Evolutionary conservation across 495 filamentous ascomycete species (phyloP).

Genomic region (Aspergillus avenaceus): DNA sequence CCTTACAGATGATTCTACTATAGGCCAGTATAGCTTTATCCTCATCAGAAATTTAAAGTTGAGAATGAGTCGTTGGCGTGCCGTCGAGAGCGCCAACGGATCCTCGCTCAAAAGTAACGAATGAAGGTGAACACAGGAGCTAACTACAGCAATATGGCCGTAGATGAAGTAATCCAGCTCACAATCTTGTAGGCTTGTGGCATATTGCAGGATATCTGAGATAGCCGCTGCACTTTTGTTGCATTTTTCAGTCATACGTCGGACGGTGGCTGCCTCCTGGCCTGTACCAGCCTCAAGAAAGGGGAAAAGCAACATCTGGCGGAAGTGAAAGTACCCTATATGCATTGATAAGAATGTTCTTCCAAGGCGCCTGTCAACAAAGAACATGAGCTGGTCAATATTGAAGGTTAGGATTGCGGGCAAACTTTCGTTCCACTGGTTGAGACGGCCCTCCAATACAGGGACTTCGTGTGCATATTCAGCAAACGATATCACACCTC

Average conservation of each 20-base stretch:
- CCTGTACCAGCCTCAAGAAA: slow-evolving; percentile 13
- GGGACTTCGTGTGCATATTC: slow-evolving; percentile 13
- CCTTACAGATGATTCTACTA: slow-evolving; percentile 18
- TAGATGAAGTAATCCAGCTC: slow-evolving; percentile 22
- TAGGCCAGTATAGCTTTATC: slow-evolving; percentile 18
- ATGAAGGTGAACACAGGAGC: slow-evolving; percentile 25
- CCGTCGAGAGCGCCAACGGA: slow-evolving; percentile 8
- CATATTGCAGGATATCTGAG: slow-evolving; percentile 13
- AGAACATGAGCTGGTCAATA: slow-evolving; percentile 11
- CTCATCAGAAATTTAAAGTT: slow-evolving; percentile 23
- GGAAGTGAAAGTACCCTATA: slow-evolving; percentile 21
- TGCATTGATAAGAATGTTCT: slow-evolving; percentile 23
- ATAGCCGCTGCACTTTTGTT: slow-evolving; percentile 14
- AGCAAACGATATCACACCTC: slow-evolving; percentile 10
- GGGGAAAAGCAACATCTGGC: slow-evolving; percentile 25
- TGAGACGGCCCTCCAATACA: slow-evolving; percentile 6
- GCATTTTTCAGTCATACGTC: slow-evolving; percentile 10
- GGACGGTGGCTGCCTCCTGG: neutral
- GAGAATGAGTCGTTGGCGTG: slow-evolving; percentile 14
- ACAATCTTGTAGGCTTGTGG: slow-evolving; percentile 12
- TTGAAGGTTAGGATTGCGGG: slow-evolving; percentile 10
- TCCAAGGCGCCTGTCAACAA: slow-evolving; percentile 12
- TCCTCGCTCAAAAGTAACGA: slow-evolving; percentile 17
- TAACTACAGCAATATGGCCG: slow-evolving; percentile 20
- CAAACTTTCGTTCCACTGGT: slow-evolving; percentile 13